Evolutionary conservation across 1,284 basidiomycete species (phyloP), one percentile per base, ranked within the genome.

Genomic region (Ceratorhiza oryzae-sativae): DNA sequence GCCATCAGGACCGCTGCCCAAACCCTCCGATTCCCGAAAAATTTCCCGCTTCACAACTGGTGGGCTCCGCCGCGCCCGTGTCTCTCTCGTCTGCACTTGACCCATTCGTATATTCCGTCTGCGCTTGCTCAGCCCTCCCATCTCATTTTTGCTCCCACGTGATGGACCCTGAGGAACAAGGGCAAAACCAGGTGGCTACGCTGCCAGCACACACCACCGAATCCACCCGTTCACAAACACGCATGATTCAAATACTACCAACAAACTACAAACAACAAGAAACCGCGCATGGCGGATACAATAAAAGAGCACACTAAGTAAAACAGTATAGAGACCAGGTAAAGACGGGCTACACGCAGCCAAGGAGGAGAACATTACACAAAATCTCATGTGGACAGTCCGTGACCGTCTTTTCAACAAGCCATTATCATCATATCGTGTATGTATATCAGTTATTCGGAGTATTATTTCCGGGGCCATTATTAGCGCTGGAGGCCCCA

Each of bases 141-240:
- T n/a, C 27, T 15, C 27, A 34, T 60, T 60, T 60, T 60, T 25
- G 8, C 20, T 5, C 27, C 32, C 62, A 53, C 62, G 62, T 65
- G 48, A 51, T 39, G n/a, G 32, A 20, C 48, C 45, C 45, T 65
- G 62, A 49, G 62, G 62, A 51, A 53, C 62, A 51, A 65, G 62
- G 62, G 62, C 62, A 65, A 36, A 65, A 65, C 46, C 46, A 41
- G 48, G 62, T 65, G 62, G 62, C 62, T 65, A 65, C 48, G 34
- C 62, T 65, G 62, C 62, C 62, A 65, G 62, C 62, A 41, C 45
- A 65, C 62, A 36, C 20, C 41, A 27, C 60, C 13, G 30, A 13
- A 65, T 30, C 48, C 27, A 46, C 36, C 36, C 32, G 18, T 51
- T 27, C 8, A 65, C 30, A 65, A 65, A 48, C 62, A 30, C 53